Percentiles rank a stretch among this genome's conserved stretches.
These are phyloP conservation scores for Polymyxa betae DNA, from an alignment of 208 protist genomes.

Conservation along the genomic window DNA sequence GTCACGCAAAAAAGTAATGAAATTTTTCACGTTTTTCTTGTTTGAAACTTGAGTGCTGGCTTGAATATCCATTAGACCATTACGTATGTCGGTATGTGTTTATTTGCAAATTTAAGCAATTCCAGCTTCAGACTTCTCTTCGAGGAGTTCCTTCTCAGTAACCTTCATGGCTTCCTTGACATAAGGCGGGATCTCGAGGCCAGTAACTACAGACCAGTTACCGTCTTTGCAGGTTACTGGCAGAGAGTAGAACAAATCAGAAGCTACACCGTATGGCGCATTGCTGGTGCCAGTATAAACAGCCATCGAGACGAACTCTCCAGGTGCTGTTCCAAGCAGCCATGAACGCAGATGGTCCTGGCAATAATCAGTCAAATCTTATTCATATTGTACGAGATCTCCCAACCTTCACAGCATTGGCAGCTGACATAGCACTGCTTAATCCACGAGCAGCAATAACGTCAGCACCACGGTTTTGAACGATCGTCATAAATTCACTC, in stretches of 20 bases:
- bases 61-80: too few species aligned
- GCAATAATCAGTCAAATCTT: background rate
- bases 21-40: too few species aligned
- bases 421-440: constrained; percentile 49
- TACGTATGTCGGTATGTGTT: too few species aligned
- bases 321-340: background rate
- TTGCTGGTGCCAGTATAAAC: background rate
- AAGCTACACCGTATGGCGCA: background rate
- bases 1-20: too few species aligned
- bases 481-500: constrained; percentile 57
- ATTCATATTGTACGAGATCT: background rate
- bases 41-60: too few species aligned
- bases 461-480: constrained; percentile 54
- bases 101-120: background rate
- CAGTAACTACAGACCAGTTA: background rate
- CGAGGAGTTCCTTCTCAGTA: constrained; percentile 12
- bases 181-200: background rate
- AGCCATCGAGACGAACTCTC: constrained; percentile 28
- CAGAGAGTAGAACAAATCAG: background rate
- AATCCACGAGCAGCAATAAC: constrained; percentile 55
- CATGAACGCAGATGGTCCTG: constrained; percentile 37
- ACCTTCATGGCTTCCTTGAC: background rate
- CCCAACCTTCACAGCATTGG: constrained; percentile 41
- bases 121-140: constrained; percentile 38
- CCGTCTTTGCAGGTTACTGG: background rate